Evolutionary conservation across 2,329 filamentous ascomycete genomes (phyloP), one percentile per base, ranked within the genome.

Genomic region (Elsinoe ampelina): DNA sequence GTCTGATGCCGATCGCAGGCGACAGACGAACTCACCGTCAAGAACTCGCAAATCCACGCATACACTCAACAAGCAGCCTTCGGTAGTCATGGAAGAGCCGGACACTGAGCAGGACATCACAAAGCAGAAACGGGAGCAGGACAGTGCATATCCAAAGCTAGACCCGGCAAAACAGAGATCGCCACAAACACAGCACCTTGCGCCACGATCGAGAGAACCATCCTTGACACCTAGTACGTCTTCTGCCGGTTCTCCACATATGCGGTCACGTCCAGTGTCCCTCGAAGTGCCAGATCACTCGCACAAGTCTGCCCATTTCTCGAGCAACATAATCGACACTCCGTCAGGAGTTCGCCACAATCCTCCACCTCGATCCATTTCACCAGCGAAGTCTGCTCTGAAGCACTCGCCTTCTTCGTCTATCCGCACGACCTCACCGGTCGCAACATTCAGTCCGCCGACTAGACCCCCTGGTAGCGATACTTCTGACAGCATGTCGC

Each of bases 371-470:
- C 79, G 87, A 48, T 88, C 86, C 4, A 73, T 86, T 10, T 90
- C 87, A 0, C 87, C 87, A 8, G 82, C 83, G 45, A 92, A 92
- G 67, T 89, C 87, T 1, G 87, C 86, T 1, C 66, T 91, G 60
- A 91, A 91, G 67, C 76, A 83, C 30, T 76, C 74, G 1, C 82
- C 80, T 50, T 78, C 82, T 1, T 75, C 79, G 1, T 75, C 74
- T 0, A 61, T 73, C 10, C 67, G 74, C 15, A 70, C 67, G 7
- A 66, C 61, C 36, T 77, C 74, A 15, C 75, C 57, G 65, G 79
- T 63, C 73, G 77, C 61, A 63, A 74, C 34, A 78, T 82, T 55
- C 76, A 82, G 47, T 72, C 78, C 47, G 72, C 77, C 52, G 22
- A 63, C 58, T 65, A 62, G 70, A 67, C 42, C 77, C 32, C 68